phyloP scores from a whole-genome alignment of 2,329 filamentous ascomycete genomes.

The Colletotrichum lindemuthianum region DNA sequence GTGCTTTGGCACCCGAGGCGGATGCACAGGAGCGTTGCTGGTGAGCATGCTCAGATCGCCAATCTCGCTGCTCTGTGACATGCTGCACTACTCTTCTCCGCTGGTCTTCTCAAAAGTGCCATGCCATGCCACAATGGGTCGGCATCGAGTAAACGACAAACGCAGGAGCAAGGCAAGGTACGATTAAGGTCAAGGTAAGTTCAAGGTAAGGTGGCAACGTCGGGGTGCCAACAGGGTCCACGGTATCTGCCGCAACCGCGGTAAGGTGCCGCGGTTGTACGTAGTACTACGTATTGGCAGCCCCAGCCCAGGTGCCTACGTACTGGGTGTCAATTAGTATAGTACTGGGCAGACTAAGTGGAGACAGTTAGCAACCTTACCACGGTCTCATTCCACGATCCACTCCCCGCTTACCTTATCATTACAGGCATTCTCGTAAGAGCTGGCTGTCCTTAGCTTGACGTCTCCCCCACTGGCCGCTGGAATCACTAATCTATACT shows the following conservation, averaged over 20 bases:
- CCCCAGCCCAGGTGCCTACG: neutral
- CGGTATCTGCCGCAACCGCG: constrained; percentile 32
- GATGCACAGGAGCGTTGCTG: no score
- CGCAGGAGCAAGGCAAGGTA: neutral
- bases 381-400: neutral
- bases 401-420: constrained; percentile 35
- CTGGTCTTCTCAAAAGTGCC: no score
- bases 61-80: no score
- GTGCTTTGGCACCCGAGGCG: no score
- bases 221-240: neutral
- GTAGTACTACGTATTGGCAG: constrained; percentile 11
- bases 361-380: no score
- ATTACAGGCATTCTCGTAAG: constrained; percentile 30
- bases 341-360: no score
- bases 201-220: constrained; percentile 10
- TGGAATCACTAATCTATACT: no score
- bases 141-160: neutral
- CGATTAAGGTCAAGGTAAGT: constrained; percentile 4
- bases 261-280: constrained; percentile 29
- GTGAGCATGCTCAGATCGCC: no score
- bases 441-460: neutral
- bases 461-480: no score
- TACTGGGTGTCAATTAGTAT: no score
- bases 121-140: no score
- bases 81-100: no score